Evolutionary conservation across 208 protist genomes (phyloP), one percentile per base, ranked within the genome.

Genomic region (Leptomonas pyrrhocoris): DNA sequence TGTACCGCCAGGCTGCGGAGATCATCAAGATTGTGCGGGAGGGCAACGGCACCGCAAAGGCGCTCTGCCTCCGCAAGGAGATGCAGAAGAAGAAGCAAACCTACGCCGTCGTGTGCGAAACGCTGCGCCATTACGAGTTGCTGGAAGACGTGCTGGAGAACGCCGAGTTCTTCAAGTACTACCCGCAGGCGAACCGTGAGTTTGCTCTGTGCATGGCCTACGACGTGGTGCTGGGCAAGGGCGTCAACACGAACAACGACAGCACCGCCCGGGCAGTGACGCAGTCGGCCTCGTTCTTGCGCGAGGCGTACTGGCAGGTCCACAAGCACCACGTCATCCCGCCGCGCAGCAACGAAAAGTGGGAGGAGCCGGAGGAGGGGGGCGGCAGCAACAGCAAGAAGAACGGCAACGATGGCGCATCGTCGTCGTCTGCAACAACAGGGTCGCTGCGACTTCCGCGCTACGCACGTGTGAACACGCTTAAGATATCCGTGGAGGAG

Each of bases 81-180:
- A 88, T 97, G 81, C 92, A 97, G 54, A 97, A 96, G 74, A 97
- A 97, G 74, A 90, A 87, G 63, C 89, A 95, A 61, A 97, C 94
- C 0, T 97, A 96, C 73, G 94, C 94, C n/a, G 86, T 97, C 0
- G 91, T 95, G 4, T 95, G 89, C 62, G 91, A 96, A 68, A 97
- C 94, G 23, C 75, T 96, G 42, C 82, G 89, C 11, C 83, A 95
- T 74, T 94, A 93, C 76, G 86, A 96, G 54, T 79, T 97, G 34
- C 71, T 97, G 27, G 74, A 94, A 53, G 90, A 96, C 45, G 84
- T 97, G 25, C 80, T 97, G 11, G 81, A 88, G 58, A 76, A 80
- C 25, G 77, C 88, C 0, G 84, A 93, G 74, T 95, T 97, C 59
- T 94, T 89, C 70, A 79, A 92, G 71, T 95, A 93, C 70, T 94